Evolutionary conservation across 2,329 filamentous ascomycete genomes (phyloP).

Genomic region (Sclerotinia trifoliorum): DNA sequence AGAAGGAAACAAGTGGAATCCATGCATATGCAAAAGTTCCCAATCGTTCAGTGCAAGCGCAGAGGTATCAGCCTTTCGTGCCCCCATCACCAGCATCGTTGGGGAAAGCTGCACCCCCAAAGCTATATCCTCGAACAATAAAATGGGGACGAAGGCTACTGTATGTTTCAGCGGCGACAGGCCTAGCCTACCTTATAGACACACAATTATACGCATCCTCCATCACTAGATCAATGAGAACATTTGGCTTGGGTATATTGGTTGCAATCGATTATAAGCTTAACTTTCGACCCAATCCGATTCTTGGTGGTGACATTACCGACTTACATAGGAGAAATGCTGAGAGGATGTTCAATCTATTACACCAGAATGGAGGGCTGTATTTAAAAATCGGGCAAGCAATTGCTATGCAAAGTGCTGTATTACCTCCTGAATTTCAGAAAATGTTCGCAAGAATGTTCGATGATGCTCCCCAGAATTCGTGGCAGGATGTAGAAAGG

Average conservation of each 20-base stretch:
- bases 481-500: constrained; percentile 79
- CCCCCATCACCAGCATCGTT: constrained; percentile 79
- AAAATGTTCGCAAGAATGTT: constrained; percentile 97
- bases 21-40: constrained; percentile 21
- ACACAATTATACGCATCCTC: constrained; percentile 74
- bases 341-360: constrained; percentile 74
- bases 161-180: constrained; percentile 58
- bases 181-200: constrained; percentile 67
- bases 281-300: constrained; percentile 83
- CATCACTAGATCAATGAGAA: constrained; percentile 73
- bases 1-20: constrained; percentile 17
- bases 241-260: constrained; percentile 74
- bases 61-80: constrained; percentile 61
- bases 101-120: constrained; percentile 67
- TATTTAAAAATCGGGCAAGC: constrained; percentile 98
- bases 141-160: constrained; percentile 77
- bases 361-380: constrained; percentile 83
- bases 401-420: constrained; percentile 95
- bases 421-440: constrained; percentile 91
- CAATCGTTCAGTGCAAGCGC: constrained; percentile 38
- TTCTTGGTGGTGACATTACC: constrained; percentile 68
- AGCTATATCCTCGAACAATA: constrained; percentile 66
- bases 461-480: constrained; percentile 92
- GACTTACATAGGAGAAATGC: constrained; percentile 84
- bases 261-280: constrained; percentile 94